These are phyloP conservation scores for Seiridium cupressi DNA, from an alignment of 2,329 filamentous ascomycete genomes.

Conservation along the genomic window DNA sequence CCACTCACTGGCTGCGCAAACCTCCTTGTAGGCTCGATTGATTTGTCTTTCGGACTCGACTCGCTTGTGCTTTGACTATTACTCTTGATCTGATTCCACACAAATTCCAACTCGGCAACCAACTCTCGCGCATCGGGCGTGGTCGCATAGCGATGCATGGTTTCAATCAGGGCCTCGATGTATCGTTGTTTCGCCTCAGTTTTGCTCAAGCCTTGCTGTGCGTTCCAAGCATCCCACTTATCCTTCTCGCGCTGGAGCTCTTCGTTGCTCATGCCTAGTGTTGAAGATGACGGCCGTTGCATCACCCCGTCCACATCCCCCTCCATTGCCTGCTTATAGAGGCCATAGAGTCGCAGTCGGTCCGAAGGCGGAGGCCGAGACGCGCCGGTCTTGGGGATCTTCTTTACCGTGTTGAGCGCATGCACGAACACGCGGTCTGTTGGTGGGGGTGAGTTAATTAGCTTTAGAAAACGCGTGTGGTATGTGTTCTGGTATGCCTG, in stretches of 20 bases:
- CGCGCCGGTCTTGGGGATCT: conserved; percentile 90
- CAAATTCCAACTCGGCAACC: conserved; percentile 94
- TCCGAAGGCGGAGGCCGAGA: conserved; percentile 82
- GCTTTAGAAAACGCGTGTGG: neutral
- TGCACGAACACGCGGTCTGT: conserved; percentile 97
- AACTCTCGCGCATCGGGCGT: conserved; percentile 86
- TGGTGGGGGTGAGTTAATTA: neutral
- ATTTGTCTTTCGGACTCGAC: conserved; percentile 47
- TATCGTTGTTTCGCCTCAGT: conserved; percentile 95
- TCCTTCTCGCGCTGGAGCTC: conserved; percentile 59
- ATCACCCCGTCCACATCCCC: conserved; percentile 94
- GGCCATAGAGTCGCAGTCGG: conserved; percentile 88
- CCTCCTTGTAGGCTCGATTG: conserved; percentile 35
- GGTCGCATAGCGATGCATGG: conserved; percentile 94
- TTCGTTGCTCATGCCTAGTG: conserved; percentile 45
- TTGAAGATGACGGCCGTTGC: conserved; percentile 66
- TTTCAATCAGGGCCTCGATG: conserved; percentile 90
- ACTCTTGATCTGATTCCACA: conserved; percentile 96
- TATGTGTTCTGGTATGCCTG: neutral
- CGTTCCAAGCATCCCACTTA: conserved; percentile 95
- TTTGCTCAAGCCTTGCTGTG: conserved; percentile 76
- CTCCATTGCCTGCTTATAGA: conserved; percentile 99
- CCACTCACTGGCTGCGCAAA: conserved; percentile 47
- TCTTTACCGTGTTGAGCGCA: conserved; percentile 97
- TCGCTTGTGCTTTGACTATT: conserved; percentile 68